Conservation (phyloP, 2,329 filamentous ascomycete species). For the Aspergillus pseudoviridinutans region DNA sequence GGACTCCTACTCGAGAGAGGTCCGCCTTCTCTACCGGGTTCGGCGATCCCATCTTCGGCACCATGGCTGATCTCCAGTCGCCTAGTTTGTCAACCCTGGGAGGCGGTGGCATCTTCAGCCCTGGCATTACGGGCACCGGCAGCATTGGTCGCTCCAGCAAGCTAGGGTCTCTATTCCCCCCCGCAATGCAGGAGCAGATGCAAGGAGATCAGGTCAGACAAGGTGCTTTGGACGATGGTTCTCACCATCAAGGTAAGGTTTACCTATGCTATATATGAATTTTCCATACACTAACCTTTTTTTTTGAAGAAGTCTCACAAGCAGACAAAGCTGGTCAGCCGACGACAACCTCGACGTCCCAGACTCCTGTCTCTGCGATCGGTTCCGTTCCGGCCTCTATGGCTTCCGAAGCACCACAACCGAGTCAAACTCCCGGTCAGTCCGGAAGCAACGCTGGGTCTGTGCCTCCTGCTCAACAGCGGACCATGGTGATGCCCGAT, state of each 20-base stretch:
- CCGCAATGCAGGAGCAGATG: conserved; percentile 89
- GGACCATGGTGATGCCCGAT: conserved; percentile 98
- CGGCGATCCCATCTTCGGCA: conserved; percentile 65
- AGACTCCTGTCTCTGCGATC: conserved; percentile 35
- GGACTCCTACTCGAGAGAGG: conserved; percentile 63
- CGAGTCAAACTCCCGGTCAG: conserved; percentile 33
- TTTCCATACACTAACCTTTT: not conserved
- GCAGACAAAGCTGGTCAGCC: conserved; percentile 30
- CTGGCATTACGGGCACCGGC: conserved; percentile 54
- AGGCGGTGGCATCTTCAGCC: conserved; percentile 59
- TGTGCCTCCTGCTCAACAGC: conserved; percentile 64
- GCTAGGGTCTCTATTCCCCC: conserved; percentile 80
- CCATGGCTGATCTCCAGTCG: conserved; percentile 68
- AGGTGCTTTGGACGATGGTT: conserved; percentile 54
- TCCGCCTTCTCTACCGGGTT: conserved; percentile 49
- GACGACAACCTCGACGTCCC: conserved; percentile 29
- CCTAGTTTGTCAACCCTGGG: conserved; percentile 38
- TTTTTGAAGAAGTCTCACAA: conserved; percentile 21
- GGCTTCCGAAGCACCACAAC: conserved; percentile 27
- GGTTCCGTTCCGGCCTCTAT: conserved; percentile 29
- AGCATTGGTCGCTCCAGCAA: conserved; percentile 75
- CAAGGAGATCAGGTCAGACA: conserved; percentile 60
- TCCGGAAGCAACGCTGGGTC: conserved; percentile 53
- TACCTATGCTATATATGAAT: not conserved
- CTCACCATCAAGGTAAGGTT: conserved; percentile 56